Percentiles rank a stretch among this genome's conserved stretches.
Evolutionary conservation across 495 filamentous ascomycete genomes (phyloP).

Genomic region (Penicilliopsis zonata): DNA sequence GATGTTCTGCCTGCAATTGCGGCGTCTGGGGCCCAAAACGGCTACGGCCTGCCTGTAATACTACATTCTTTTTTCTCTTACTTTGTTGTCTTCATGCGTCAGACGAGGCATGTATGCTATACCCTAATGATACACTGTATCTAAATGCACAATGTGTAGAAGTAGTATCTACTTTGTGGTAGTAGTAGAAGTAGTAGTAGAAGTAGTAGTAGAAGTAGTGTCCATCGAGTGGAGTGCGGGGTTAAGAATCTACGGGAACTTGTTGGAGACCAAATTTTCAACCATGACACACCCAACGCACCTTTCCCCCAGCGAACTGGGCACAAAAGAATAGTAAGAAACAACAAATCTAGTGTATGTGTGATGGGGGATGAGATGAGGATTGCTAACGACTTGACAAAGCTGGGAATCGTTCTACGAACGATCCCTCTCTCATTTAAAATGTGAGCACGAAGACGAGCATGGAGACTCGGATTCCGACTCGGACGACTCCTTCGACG

Average conservation of each 20-base stretch:
- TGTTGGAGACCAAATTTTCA: neutral
- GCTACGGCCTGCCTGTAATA: too few species aligned
- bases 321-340: constrained; percentile 43
- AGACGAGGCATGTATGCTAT: constrained; percentile 11
- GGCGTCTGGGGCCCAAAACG: constrained; percentile 11
- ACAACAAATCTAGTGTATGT: too few species aligned
- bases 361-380: too few species aligned
- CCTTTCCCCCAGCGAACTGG: constrained; percentile 39
- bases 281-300: constrained; percentile 21
- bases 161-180: neutral
- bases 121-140: constrained; percentile 11
- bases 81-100: neutral
- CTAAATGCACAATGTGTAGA: too few species aligned
- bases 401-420: constrained; percentile 38
- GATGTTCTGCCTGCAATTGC: constrained; percentile 3
- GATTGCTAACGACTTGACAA: constrained; percentile 3
- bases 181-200: neutral
- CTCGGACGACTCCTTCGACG: constrained; percentile 11
- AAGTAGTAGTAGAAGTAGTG: neutral
- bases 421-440: constrained; percentile 28
- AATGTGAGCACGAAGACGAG: constrained; percentile 10
- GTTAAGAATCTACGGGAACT: too few species aligned
- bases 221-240: too few species aligned
- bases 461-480: neutral
- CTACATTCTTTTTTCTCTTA: too few species aligned